These are phyloP conservation scores for Chenopodium formosanum DNA, from an alignment of 148 eudicot genomes.

Conservation along the genomic window DNA sequence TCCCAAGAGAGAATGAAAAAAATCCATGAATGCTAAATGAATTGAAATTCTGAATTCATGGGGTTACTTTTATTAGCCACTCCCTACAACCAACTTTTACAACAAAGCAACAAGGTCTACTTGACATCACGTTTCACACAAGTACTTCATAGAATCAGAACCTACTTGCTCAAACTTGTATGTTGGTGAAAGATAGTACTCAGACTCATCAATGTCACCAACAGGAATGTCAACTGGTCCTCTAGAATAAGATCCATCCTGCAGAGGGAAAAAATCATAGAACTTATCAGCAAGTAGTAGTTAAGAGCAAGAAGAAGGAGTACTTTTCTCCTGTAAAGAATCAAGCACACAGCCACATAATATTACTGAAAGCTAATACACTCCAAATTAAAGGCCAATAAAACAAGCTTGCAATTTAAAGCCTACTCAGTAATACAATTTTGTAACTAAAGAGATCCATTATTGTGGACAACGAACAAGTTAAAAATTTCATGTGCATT, in stretches of 20 bases:
- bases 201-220: conserved; percentile 61
- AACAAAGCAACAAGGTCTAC: background rate
- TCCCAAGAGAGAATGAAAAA: background rate
- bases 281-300: conserved; percentile 2
- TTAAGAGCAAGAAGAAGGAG: background rate
- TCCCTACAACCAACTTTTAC: background rate
- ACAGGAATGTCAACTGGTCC: conserved; percentile 95
- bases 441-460: background rate
- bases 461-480: background rate
- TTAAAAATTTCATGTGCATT: background rate
- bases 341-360: background rate
- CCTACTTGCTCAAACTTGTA: conserved; percentile 94
- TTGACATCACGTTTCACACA: background rate
- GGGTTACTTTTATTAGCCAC: background rate
- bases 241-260: conserved; percentile 99
- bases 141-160: background rate
- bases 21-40: background rate
- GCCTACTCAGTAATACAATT: background rate
- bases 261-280: conserved; percentile 19
- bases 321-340: background rate
- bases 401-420: background rate
- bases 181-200: conserved; percentile 79
- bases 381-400: background rate
- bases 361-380: background rate
- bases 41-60: background rate